Conservation (phyloP, 2,329 filamentous ascomycete species). For the Aphanocladium album region DNA sequence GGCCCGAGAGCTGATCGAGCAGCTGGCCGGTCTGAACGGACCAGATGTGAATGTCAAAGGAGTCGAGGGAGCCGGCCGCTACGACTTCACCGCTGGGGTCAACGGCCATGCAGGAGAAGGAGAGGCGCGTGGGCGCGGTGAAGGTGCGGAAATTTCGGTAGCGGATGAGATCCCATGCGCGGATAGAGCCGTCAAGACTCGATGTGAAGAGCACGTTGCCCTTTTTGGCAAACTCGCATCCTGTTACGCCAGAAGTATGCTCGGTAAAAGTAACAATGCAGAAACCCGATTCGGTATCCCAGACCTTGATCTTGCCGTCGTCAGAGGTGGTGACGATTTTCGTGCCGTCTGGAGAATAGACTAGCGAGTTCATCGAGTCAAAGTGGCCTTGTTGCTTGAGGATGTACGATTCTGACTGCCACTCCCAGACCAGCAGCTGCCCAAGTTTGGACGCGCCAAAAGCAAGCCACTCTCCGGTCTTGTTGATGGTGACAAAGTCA, state of each 20-base stretch:
- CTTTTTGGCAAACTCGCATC: slow-evolving; percentile 90
- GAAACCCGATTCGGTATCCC: slow-evolving; percentile 95
- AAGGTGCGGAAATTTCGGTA: slow-evolving; percentile 98
- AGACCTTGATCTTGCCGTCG: slow-evolving; percentile 97
- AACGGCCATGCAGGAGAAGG: slow-evolving; percentile 92
- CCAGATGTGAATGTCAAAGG: slow-evolving; percentile 97
- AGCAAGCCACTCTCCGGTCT: slow-evolving; percentile 91
- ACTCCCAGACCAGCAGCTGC: slow-evolving; percentile 97
- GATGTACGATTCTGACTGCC: slow-evolving; percentile 98
- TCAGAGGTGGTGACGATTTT: slow-evolving; percentile 90
- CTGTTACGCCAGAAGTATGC: slow-evolving; percentile 88
- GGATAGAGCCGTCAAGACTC: slow-evolving; percentile 86
- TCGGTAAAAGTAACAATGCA: slow-evolving; percentile 98
- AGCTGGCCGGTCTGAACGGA: slow-evolving; percentile 96
- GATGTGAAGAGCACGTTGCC: slow-evolving; percentile 95
- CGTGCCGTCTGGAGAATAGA: slow-evolving; percentile 90
- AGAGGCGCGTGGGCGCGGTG: slow-evolving; percentile 83
- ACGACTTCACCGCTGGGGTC: slow-evolving; percentile 96
- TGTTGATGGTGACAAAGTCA: slow-evolving; percentile 90
- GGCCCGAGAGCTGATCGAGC: slow-evolving; percentile 82
- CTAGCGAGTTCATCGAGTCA: slow-evolving; percentile 88
- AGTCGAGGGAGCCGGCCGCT: slow-evolving; percentile 90
- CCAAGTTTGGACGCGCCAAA: slow-evolving; percentile 94
- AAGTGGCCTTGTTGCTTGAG: slow-evolving; percentile 97
- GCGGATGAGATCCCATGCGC: slow-evolving; percentile 92